A percentile compares a stretch with the other conserved stretches of the same genome.
phyloP scores from a whole-genome alignment of 2,329 filamentous ascomycete genomes.

The Ophiostoma perfectum region DNA sequence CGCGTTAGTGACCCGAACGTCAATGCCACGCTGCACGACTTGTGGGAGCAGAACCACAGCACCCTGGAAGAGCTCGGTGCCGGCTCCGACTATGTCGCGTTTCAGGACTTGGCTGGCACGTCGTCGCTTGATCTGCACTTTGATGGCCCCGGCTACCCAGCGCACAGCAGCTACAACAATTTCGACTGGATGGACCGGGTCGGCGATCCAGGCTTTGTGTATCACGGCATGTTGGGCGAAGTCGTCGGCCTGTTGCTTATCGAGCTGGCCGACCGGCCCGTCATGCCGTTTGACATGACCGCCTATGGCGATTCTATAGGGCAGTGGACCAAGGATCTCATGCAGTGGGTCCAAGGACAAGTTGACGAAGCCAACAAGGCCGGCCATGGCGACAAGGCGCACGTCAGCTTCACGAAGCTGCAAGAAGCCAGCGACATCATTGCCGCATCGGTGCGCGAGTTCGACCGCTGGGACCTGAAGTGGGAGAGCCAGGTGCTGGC shows the following conservation, averaged over 20 bases:
- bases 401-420: slow-evolving; percentile 35
- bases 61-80: slow-evolving; percentile 65
- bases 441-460: slow-evolving; percentile 54
- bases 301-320: slow-evolving; percentile 65
- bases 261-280: slow-evolving; percentile 72
- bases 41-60: slow-evolving; percentile 64
- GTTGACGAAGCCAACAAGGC: slow-evolving; percentile 45
- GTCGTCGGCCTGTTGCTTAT: slow-evolving; percentile 77
- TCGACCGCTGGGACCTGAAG: slow-evolving; percentile 67
- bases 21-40: slow-evolving; percentile 65
- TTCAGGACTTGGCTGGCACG: slow-evolving; percentile 84
- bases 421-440: slow-evolving; percentile 59
- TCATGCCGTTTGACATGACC: slow-evolving; percentile 75
- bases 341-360: slow-evolving; percentile 31
- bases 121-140: slow-evolving; percentile 85
- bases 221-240: slow-evolving; percentile 74
- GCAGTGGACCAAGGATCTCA: slow-evolving; percentile 48
- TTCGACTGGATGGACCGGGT: slow-evolving; percentile 77
- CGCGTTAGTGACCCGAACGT: slow-evolving; percentile 66
- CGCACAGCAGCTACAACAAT: slow-evolving; percentile 83
- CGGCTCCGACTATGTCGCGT: slow-evolving; percentile 79
- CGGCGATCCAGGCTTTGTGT: slow-evolving; percentile 75
- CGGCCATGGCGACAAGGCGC: slow-evolving; percentile 29
- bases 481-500: slow-evolving; percentile 72
- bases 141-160: slow-evolving; percentile 42